Base-by-base conservation (phyloP, 1,284 basidiomycete species). In the Salmacisia buchloeana region DNA sequence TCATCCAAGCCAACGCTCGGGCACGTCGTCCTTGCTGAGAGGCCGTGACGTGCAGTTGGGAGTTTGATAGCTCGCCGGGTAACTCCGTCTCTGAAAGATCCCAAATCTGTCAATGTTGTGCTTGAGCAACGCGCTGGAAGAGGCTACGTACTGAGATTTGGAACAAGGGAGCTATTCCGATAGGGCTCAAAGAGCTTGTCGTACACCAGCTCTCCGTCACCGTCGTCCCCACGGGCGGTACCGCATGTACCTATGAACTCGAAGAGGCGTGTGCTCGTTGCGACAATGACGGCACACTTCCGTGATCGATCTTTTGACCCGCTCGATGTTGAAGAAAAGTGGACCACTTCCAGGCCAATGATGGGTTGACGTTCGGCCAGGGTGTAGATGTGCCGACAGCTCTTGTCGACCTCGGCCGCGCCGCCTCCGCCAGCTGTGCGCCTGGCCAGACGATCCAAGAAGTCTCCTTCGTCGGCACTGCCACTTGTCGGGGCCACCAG, bases 251-350 rank as follows among this genome's bases (percentile, higher is more conserved):
- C 94, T 60, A 88, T 84, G 66, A 94, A 92, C 77, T 97, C 93
- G 77, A 96, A 96, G 73, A 97, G 89, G 63, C 94, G 85, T 4
- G 90, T 89, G 31, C 88, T 85, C 1, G 94, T 97, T 0, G 92
- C 92, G 3, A 87, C 87, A 10, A 97, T 83, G n/a, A 93, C 86
- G 15, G 67, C 70, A 4, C 70, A 70, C 25, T 63, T 64, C 46
- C 60, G n/a, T 56, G 33, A n/a, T 23, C 34, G 33, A 31, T 57
- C 58, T 3, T n/a, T 23, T 2, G 59, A 31, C 5, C 38, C 43
- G 54, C 66, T 12, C 7, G 59, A 59, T 4, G 59, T 33, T 15
- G 64, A n/a, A 3, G 69, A 63, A 35, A 75, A 73, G 12, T 60
- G 59, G 35, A 69, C 70, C 15, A 65, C 66, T 6, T 60, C 54